phyloP scores from a whole-genome alignment of 306 rosid species.

The Cyamopsis tetragonoloba region DNA sequence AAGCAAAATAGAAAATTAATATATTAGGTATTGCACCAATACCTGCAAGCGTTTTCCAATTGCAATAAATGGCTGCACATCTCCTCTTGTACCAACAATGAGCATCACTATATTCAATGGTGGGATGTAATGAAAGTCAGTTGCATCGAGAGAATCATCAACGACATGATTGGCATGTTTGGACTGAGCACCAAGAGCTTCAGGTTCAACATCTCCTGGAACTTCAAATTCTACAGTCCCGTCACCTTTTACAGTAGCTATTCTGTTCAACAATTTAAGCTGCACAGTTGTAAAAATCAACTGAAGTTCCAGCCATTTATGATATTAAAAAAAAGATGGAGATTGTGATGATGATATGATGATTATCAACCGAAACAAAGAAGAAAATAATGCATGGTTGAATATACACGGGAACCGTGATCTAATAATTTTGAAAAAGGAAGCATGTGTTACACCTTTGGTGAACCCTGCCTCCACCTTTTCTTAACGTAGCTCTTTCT shows the following conservation, averaged over 20 bases:
- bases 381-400: neutral
- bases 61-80: slow-evolving; percentile 95
- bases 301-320: slow-evolving; percentile 12
- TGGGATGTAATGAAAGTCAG: slow-evolving; percentile 61
- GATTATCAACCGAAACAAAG: neutral
- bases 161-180: slow-evolving; percentile 35
- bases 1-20: slow-evolving; percentile 6
- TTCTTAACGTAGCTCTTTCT: neutral
- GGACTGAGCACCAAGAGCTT: slow-evolving; percentile 36
- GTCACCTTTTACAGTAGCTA: slow-evolving; percentile 87
- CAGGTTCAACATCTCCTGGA: slow-evolving; percentile 71
- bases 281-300: slow-evolving; percentile 46
- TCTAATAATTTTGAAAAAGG: neutral
- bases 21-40: slow-evolving; percentile 14
- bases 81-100: slow-evolving; percentile 99
- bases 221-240: slow-evolving; percentile 96
- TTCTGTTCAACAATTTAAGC: slow-evolving; percentile 77
- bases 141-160: slow-evolving; percentile 54
- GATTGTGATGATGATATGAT: neutral
- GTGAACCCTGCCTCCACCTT: neutral
- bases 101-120: slow-evolving; percentile 84
- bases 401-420: slow-evolving; percentile 3
- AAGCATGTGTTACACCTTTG: neutral
- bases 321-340: slow-evolving; percentile 19
- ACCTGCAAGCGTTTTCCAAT: slow-evolving; percentile 98